Evolutionary conservation across 163 green algal species (phyloP).

Genomic region (Scenedesmus sp.): DNA sequence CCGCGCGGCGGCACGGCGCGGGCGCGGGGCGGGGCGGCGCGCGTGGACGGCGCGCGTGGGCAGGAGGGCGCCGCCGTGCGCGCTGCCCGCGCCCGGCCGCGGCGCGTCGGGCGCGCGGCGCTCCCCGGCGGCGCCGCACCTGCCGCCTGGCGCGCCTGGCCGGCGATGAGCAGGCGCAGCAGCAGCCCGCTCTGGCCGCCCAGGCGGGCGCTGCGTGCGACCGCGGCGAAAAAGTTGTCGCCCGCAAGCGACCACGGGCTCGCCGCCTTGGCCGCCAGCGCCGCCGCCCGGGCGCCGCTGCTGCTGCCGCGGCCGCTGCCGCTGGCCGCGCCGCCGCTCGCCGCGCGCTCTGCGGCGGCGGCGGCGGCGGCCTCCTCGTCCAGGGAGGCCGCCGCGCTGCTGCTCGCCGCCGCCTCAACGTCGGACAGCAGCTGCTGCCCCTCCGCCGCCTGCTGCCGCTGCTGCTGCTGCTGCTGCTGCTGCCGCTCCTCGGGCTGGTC

Average conservation of each 20-base stretch:
- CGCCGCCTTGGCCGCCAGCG: no score
- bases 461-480: constrained; percentile 21
- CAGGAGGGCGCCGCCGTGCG: no score
- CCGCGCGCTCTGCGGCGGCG: background rate
- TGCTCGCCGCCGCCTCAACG: background rate
- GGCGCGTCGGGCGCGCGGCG: no score
- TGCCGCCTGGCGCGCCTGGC: constrained; percentile 45
- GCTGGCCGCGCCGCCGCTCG: constrained; percentile 17
- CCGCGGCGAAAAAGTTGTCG: constrained; percentile 56
- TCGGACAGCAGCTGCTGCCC: background rate
- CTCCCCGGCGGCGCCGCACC: no score
- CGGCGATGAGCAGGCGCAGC: constrained; percentile 72
- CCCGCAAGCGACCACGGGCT: constrained; percentile 53
- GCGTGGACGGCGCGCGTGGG: no score
- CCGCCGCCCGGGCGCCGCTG: constrained; percentile 19
- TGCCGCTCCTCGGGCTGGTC: background rate
- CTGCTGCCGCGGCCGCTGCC: constrained; percentile 13
- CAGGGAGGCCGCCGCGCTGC: background rate
- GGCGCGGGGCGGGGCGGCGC: background rate
- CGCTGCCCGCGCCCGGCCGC: no score
- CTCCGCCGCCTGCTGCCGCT: constrained; percentile 19
- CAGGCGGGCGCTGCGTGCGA: constrained; percentile 69
- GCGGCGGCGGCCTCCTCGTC: background rate
- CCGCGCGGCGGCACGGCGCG: background rate
- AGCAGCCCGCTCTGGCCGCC: constrained; percentile 76